Conservation (phyloP, 495 filamentous ascomycete species). For the Talaromyces proteolyticus region DNA sequence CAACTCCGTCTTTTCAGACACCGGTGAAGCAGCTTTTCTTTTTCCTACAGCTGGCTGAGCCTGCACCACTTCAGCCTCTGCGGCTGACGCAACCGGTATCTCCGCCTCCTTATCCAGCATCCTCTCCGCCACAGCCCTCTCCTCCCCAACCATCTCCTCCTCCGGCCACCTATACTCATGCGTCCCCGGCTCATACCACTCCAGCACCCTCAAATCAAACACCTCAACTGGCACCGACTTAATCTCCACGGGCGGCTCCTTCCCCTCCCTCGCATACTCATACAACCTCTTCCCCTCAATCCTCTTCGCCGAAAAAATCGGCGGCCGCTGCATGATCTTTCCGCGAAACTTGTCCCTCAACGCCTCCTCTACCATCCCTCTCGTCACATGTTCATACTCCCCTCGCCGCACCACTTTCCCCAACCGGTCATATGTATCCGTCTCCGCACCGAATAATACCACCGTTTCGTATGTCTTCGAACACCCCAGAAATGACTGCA, state of each 20-base stretch:
- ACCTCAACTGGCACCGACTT: constrained; percentile 73
- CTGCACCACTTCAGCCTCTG: constrained; percentile 9
- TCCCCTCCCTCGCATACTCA: constrained; percentile 90
- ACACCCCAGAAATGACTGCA: constrained; percentile 72
- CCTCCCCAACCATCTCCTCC: constrained; percentile 64
- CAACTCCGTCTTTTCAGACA: neutral
- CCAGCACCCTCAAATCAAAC: constrained; percentile 65
- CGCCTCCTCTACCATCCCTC: constrained; percentile 68
- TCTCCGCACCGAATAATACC: constrained; percentile 85
- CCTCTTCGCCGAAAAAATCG: constrained; percentile 85
- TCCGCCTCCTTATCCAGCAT: constrained; percentile 44
- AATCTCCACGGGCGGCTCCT: constrained; percentile 76
- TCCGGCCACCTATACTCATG: constrained; percentile 68
- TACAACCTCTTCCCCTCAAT: constrained; percentile 89
- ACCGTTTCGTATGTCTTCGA: constrained; percentile 90
- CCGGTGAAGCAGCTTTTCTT: constrained; percentile 8
- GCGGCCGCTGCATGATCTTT: constrained; percentile 84
- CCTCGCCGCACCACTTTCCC: constrained; percentile 75
- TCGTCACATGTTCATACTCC: constrained; percentile 72
- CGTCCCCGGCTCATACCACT: constrained; percentile 81
- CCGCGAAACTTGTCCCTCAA: constrained; percentile 74
- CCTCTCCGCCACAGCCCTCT: constrained; percentile 68
- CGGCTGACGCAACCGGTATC: constrained; percentile 14
- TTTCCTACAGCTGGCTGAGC: constrained; percentile 5
- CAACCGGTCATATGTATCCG: constrained; percentile 82